Conservation (phyloP, 2,329 filamentous ascomycete species). For the Lomentospora prolificans region DNA sequence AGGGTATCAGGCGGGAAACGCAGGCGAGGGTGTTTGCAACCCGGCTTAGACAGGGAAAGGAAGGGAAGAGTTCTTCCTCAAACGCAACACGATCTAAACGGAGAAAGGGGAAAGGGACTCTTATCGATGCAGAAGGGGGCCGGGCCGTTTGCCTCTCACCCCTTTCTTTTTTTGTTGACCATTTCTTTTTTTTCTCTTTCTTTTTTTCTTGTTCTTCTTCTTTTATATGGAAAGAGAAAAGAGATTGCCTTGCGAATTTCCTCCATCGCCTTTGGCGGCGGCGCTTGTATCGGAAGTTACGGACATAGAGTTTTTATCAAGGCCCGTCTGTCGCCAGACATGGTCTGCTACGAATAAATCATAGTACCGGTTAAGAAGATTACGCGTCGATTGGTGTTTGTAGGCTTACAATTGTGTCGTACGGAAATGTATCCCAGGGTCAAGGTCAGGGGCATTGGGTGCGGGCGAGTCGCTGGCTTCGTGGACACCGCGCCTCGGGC, state of each 20-base stretch:
- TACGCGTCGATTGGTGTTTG: no score
- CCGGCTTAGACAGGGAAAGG: background rate
- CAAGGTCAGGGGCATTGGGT: no score
- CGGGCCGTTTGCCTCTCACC: no score
- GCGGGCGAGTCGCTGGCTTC: no score
- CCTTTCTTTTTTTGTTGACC: slow-evolving; percentile 13
- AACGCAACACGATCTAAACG: background rate
- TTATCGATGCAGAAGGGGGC: no score
- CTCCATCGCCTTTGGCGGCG: background rate
- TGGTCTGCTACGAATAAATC: slow-evolving; percentile 2
- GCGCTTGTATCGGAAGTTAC: background rate
- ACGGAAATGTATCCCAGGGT: no score
- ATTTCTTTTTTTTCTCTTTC: slow-evolving; percentile 7
- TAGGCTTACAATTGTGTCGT: no score
- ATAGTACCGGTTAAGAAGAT: background rate
- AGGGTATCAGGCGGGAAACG: background rate
- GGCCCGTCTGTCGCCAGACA: background rate
- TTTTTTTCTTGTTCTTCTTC: slow-evolving; percentile 10
- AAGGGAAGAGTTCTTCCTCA: no score
- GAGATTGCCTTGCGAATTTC: slow-evolving; percentile 8
- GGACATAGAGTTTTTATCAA: background rate
- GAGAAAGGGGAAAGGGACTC: background rate
- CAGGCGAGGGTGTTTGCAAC: no score
- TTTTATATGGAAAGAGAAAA: slow-evolving; percentile 12
- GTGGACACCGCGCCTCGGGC: no score